These are phyloP conservation scores for Dactylorhiza incarnata DNA, from an alignment of 106 monocot species.

Conservation along the genomic window DNA sequence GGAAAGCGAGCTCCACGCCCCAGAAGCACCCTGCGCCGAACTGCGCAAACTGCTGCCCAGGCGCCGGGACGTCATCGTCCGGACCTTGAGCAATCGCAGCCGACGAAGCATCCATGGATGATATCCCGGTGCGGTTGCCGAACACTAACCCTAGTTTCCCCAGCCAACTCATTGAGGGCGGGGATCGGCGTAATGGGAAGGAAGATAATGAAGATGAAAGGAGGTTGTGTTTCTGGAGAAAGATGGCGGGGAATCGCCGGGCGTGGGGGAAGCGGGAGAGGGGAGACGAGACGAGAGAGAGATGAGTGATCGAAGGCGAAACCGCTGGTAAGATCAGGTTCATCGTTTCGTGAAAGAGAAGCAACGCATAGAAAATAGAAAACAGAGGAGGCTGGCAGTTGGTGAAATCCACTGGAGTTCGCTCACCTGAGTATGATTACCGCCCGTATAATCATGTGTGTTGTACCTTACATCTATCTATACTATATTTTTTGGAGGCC, in stretches of 20 bases:
- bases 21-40: conserved; percentile 98
- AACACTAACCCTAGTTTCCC: conserved; percentile 55
- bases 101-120: conserved; percentile 23
- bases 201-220: conserved; percentile 5
- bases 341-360: background rate
- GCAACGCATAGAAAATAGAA: background rate
- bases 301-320: background rate
- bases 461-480: too few relatives aligned
- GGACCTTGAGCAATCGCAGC: conserved; percentile 57
- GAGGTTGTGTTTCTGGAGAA: conserved; percentile 3
- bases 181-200: background rate
- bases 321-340: conserved; percentile 7
- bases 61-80: conserved; percentile 60
- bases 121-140: conserved; percentile 18
- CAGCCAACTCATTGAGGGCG: conserved; percentile 42
- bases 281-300: conserved; percentile 5
- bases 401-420: too few relatives aligned
- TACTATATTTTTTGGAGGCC: too few relatives aligned
- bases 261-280: conserved; percentile 7
- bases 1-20: conserved; percentile 85
- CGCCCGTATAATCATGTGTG: too few relatives aligned
- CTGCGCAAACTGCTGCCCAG: conserved; percentile 72
- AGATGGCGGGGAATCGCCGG: conserved; percentile 5
- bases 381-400: background rate
- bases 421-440: too few relatives aligned